Evolutionary conservation across 345 rosid species (phyloP).

Genomic region (Carallia brachiata): DNA sequence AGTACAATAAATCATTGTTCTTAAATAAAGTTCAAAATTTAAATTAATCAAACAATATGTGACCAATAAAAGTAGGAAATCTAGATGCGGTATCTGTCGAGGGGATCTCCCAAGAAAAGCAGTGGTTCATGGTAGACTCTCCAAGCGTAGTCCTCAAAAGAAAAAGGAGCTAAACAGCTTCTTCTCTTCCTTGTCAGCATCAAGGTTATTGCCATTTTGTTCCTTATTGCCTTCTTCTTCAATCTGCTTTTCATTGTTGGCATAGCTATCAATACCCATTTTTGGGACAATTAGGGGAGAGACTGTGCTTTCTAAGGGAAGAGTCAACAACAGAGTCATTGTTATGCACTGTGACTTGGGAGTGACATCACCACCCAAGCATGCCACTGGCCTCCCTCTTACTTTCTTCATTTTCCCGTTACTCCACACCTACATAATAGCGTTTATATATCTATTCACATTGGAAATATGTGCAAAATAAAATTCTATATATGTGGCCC

Average conservation of each 20-base stretch:
- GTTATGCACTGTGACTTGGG: slow-evolving; percentile 29
- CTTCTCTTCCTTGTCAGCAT: slow-evolving; percentile 13
- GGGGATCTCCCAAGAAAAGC: slow-evolving; percentile 59
- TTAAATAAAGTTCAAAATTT: neutral
- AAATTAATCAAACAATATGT: neutral
- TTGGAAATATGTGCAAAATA: too few species aligned
- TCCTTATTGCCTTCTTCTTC: slow-evolving; percentile 19
- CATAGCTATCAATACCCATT: neutral
- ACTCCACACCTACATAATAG: slow-evolving; percentile 64
- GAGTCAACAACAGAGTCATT: slow-evolving; percentile 61
- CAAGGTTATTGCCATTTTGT: neutral
- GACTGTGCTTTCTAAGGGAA: slow-evolving; percentile 50
- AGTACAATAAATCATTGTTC: neutral
- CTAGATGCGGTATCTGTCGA: slow-evolving; percentile 49
- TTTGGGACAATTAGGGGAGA: slow-evolving; percentile 39
- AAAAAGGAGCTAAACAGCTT: slow-evolving; percentile 46
- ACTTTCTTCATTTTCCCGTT: slow-evolving; percentile 73
- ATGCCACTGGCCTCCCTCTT: slow-evolving; percentile 50
- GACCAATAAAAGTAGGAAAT: neutral
- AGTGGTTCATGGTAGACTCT: slow-evolving; percentile 62
- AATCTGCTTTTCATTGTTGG: slow-evolving; percentile 8
- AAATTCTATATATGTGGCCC: too few species aligned
- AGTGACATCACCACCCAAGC: slow-evolving; percentile 28
- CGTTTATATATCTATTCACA: too few species aligned
- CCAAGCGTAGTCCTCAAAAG: slow-evolving; percentile 85